These are phyloP conservation scores for Berberis thunbergii DNA, from an alignment of 164 flowering plant species.

Conservation along the genomic window DNA sequence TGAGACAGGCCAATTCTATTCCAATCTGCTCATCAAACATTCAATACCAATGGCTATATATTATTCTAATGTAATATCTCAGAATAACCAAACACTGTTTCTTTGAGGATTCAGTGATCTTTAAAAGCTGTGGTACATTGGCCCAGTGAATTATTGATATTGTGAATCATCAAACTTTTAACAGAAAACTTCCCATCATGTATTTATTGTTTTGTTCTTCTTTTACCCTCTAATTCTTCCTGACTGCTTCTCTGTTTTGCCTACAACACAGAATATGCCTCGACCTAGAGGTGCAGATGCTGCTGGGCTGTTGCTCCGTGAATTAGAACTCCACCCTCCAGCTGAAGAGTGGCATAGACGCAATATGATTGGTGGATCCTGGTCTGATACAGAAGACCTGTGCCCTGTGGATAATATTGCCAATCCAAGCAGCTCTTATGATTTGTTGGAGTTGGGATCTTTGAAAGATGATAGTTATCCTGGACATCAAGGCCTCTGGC, in stretches of 20 bases:
- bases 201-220: background rate
- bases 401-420: slow-evolving; percentile 41
- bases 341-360: slow-evolving; percentile 99
- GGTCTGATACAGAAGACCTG: slow-evolving; percentile 82
- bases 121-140: too few species aligned
- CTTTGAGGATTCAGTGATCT: too few species aligned
- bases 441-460: slow-evolving; percentile 30
- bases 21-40: too few species aligned
- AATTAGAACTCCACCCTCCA: slow-evolving; percentile 96
- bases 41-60: too few species aligned
- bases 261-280: slow-evolving; percentile 74
- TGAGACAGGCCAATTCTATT: too few species aligned
- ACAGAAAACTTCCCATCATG: too few species aligned
- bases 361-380: slow-evolving; percentile 93
- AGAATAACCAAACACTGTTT: too few species aligned
- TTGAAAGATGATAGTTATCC: slow-evolving; percentile 38
- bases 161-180: too few species aligned
- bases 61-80: too few species aligned
- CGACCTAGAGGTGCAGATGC: slow-evolving; percentile 99
- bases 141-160: too few species aligned
- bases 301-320: slow-evolving; percentile 93
- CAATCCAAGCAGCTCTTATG: slow-evolving; percentile 35
- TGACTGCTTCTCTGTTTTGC: slow-evolving; percentile 1
- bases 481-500: slow-evolving; percentile 79
- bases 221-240: background rate